Percentiles rank a stretch among this genome's conserved stretches.
phyloP scores from a whole-genome alignment of 352 stramenopile species.

The Globisporangium takayamanum region DNA sequence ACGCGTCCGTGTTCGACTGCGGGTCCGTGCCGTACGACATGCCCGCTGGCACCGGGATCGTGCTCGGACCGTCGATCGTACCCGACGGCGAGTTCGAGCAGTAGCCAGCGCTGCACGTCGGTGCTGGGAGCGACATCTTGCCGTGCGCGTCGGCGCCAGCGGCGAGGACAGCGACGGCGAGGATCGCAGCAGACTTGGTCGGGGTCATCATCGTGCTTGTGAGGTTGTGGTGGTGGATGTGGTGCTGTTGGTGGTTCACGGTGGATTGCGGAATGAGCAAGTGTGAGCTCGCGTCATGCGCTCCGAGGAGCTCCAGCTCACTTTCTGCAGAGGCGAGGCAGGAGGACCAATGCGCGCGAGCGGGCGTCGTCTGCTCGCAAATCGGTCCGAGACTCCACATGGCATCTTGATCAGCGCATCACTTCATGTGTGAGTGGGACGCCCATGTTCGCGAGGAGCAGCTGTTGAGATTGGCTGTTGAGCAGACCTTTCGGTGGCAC shows the following conservation, averaged over 20 bases:
- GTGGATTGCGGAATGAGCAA: not conserved
- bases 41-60: conserved; percentile 29
- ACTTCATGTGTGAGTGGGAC: no score
- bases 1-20: conserved; percentile 20
- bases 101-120: conserved; percentile 30
- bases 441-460: no score
- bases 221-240: not conserved
- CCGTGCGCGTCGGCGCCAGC: conserved; percentile 30
- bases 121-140: conserved; percentile 15
- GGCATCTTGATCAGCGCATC: no score
- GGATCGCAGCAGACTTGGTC: conserved; percentile 17
- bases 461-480: no score
- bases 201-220: conserved; percentile 21
- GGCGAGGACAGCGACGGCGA: conserved; percentile 16
- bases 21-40: conserved; percentile 32
- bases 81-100: conserved; percentile 34
- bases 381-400: no score
- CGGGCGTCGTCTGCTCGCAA: no score
- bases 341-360: no score
- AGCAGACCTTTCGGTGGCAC: no score
- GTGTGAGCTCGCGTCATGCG: no score
- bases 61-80: conserved; percentile 27
- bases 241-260: not conserved
- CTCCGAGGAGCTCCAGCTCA: no score
- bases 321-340: no score